Evolutionary conservation across 371 early-diverging fungal species (phyloP).

Genomic region (Mortierella sp.): DNA sequence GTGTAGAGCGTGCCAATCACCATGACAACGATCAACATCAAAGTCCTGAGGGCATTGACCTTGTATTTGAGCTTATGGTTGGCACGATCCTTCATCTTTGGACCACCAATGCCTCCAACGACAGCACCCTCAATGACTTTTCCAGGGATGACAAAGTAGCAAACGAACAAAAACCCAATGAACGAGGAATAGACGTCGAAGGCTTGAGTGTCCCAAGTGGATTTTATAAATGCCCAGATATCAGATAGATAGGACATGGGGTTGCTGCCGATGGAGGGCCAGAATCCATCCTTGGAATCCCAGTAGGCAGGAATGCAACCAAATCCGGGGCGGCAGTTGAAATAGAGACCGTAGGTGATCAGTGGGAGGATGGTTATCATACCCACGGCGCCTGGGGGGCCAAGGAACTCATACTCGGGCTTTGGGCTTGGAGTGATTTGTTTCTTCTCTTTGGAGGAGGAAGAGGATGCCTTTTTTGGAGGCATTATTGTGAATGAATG

Average conservation of each 20-base stretch:
- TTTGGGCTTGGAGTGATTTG: slow-evolving; percentile 36
- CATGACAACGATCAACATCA: slow-evolving; percentile 70
- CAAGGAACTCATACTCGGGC: slow-evolving; percentile 80
- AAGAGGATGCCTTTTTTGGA: background rate
- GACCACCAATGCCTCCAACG: slow-evolving; percentile 62
- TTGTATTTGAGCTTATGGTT: slow-evolving; percentile 57
- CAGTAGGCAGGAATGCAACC: slow-evolving; percentile 65
- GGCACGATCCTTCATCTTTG: slow-evolving; percentile 37
- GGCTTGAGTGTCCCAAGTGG: slow-evolving; percentile 60
- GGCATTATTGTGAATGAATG: slow-evolving; percentile 13
- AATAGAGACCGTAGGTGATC: slow-evolving; percentile 72
- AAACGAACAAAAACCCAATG: slow-evolving; percentile 74
- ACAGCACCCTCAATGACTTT: slow-evolving; percentile 77
- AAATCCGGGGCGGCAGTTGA: slow-evolving; percentile 70
- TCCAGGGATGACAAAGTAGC: slow-evolving; percentile 81
- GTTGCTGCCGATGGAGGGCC: slow-evolving; percentile 50
- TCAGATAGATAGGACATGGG: slow-evolving; percentile 31
- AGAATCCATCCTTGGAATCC: slow-evolving; percentile 41
- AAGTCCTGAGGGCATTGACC: slow-evolving; percentile 63
- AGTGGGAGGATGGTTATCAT: slow-evolving; percentile 73
- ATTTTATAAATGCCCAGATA: slow-evolving; percentile 39
- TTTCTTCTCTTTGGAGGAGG: background rate
- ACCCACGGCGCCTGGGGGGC: slow-evolving; percentile 77
- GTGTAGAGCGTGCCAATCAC: slow-evolving; percentile 49
- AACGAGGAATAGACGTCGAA: slow-evolving; percentile 72